Base-by-base conservation (phyloP, 2,329 filamentous ascomycete genomes). In the Hymenoscyphus fructigenus region DNA sequence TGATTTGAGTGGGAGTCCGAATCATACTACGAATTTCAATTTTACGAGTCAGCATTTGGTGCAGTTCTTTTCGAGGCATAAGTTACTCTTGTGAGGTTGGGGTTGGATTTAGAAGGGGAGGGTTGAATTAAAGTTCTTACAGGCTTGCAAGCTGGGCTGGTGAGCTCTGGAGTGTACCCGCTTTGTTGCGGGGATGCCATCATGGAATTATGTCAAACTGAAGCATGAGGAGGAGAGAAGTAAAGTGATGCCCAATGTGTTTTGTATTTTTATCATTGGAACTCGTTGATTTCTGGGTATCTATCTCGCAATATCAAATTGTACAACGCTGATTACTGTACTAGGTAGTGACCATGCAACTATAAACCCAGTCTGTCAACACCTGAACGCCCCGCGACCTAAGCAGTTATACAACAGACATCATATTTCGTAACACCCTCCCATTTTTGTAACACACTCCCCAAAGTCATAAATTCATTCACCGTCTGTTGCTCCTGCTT, bases 41-140 rank as follows among this genome's bases (percentile, higher is more conserved):
- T 65, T 65, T 26, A 63, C 60, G 17, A 62, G 29, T 53, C 60
- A 63, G 57, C 57, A 65, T 57, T 60, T 65, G 44, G 57, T 63
- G 10, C 47, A 63, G 32, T 63, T 65, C 15, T 60, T 65, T 53
- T 63, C 56, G 20, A 63, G 50, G 41, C 60, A 63, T 20, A 41
- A 59, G 32, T 34, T 61, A 3, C 41, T n/a, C n/a, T 47, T 17
- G 15, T 9, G n/a, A 47, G 17, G 1, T 20, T 20, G 4, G 34
- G 34, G 14, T 12, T 36, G 34, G 3, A 10, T 12, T 12, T 2
- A 32, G 29, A 5, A 32, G 29, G 29, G 14, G 10, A 36, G 34
- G 34, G 34, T 36, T 36, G 34, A 36, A 36, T 14, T 36, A 36
- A 36, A 36, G 34, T 36, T 36, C 34, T 36, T 36, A 36, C 9